Percentiles rank a stretch among this genome's conserved stretches.
phyloP scores from a whole-genome alignment of 2,329 filamentous ascomycete genomes.

The Fusarium veterinarium region DNA sequence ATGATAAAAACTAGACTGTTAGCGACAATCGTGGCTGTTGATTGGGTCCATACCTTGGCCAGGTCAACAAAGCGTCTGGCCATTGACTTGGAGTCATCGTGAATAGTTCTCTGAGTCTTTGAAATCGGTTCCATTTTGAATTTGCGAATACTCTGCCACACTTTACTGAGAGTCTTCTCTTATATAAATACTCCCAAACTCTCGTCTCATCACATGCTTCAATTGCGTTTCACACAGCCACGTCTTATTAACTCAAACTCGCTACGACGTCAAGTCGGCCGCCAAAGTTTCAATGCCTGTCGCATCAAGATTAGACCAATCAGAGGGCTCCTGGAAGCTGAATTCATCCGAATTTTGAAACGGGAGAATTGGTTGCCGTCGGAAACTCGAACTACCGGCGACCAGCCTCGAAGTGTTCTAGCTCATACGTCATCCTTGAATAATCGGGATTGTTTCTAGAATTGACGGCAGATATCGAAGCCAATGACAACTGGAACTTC shows the following conservation, averaged over 20 bases:
- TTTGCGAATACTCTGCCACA: rapidly evolving
- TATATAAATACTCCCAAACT: constrained; percentile 8
- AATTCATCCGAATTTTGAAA: not conserved
- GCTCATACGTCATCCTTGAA: not conserved
- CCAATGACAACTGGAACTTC: not conserved
- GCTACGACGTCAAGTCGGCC: constrained; percentile 6
- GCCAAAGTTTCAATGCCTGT: constrained; percentile 1
- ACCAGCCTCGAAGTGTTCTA: not conserved
- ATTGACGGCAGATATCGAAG: not conserved
- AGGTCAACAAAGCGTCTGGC: constrained; percentile 30
- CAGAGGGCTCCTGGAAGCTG: not conserved
- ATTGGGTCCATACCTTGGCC: constrained; percentile 16
- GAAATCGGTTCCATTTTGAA: constrained; percentile 11
- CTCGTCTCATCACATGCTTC: constrained; percentile 24
- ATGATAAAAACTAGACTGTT: constrained; percentile 30
- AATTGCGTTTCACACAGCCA: constrained; percentile 23
- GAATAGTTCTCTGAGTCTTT: constrained; percentile 20
- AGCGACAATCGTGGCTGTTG: not conserved
- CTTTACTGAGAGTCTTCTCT: not conserved
- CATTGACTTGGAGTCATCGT: constrained; percentile 32
- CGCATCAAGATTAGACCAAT: not conserved
- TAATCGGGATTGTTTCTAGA: not conserved
- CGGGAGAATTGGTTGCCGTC: constrained; percentile 11
- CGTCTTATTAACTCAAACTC: not conserved
- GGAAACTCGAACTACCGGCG: constrained; percentile 19